These are phyloP conservation scores for Linum tenue DNA, from an alignment of 345 rosid genomes.

Conservation along the genomic window DNA sequence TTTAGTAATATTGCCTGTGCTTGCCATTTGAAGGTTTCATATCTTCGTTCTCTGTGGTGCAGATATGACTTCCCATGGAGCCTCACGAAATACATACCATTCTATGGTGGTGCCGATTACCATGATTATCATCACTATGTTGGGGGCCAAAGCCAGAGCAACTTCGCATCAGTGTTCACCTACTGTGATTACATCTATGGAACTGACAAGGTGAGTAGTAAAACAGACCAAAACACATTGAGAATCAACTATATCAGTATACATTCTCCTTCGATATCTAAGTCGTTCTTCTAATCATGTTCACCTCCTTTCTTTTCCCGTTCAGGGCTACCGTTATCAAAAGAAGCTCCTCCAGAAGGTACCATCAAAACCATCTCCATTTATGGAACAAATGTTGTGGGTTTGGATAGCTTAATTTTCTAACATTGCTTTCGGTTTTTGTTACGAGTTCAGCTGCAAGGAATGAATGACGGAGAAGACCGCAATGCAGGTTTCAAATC, in stretches of 20 bases:
- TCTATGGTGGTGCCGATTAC: constrained; percentile 20
- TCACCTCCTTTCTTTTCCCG: neutral
- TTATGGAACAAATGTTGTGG: too few relatives aligned
- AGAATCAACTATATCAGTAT: neutral
- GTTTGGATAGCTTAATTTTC: too few relatives aligned
- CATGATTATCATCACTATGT: constrained; percentile 24
- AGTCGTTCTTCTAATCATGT: neutral
- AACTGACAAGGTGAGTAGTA: constrained; percentile 11
- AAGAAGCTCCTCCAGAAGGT: neutral
- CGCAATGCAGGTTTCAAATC: too few relatives aligned
- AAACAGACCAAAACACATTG: neutral
- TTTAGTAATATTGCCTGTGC: too few relatives aligned
- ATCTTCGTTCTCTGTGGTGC: neutral
- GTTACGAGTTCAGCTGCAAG: too few relatives aligned
- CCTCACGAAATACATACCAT: constrained; percentile 15
- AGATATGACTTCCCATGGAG: constrained; percentile 21
- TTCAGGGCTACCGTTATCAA: constrained; percentile 8
- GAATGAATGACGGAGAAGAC: too few relatives aligned
- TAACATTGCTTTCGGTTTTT: too few relatives aligned
- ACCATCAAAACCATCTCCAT: neutral
- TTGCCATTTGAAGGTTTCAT: neutral
- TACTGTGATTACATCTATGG: constrained; percentile 22
- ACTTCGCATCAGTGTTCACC: constrained; percentile 20
- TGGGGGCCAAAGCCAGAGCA: constrained; percentile 12
- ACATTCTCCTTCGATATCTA: neutral